Conservation (phyloP, 306 rosid species). For the Myrica gale region DNA sequence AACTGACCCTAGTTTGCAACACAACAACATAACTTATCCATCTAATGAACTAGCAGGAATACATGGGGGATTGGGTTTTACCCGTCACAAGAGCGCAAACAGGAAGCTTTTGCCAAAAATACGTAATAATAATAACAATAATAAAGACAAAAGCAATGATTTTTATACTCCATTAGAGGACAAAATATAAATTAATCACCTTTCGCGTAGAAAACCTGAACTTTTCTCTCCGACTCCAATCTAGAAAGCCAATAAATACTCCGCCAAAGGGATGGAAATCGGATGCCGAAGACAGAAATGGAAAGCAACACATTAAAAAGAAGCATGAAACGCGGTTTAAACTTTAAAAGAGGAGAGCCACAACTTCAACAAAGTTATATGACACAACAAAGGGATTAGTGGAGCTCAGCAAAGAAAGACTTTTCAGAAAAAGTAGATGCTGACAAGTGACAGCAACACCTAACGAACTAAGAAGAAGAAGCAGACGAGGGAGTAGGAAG, state of each 20-base stretch:
- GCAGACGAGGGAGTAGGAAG: neutral
- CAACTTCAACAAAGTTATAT: neutral
- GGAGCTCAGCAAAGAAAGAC: neutral
- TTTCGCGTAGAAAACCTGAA: neutral
- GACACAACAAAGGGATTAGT: neutral
- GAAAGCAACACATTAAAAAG: neutral
- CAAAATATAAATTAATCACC: neutral
- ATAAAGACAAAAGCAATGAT: neutral
- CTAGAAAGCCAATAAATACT: neutral
- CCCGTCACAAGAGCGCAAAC: neutral
- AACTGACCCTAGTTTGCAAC: neutral
- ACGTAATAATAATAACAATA: neutral
- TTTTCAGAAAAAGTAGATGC: neutral
- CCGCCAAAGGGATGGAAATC: neutral
- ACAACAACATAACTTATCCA: neutral
- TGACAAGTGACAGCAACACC: neutral
- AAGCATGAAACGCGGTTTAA: neutral
- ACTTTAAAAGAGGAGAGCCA: conserved; percentile 10
- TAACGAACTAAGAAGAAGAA: neutral
- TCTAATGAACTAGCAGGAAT: neutral
- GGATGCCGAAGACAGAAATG: neutral
- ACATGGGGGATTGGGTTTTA: neutral
- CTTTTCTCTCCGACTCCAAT: neutral
- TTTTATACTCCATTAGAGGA: neutral
- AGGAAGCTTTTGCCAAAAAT: neutral